These are phyloP conservation scores for Kluyveromyces marxianus DNA, from an alignment of 1,139 yeast genomes.

Conservation along the genomic window DNA sequence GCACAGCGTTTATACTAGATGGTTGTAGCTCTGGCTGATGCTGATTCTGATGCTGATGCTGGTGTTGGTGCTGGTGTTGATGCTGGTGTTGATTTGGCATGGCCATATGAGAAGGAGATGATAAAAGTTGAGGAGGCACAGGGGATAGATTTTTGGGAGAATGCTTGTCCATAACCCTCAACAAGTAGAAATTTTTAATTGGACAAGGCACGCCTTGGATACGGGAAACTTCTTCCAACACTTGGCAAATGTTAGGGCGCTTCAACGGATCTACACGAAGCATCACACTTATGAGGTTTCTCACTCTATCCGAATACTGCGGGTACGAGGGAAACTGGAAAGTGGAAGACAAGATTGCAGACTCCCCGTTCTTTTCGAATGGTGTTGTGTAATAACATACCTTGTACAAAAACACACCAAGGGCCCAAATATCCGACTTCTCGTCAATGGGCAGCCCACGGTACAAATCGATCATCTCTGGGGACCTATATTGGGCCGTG, in stretches of 20 bases:
- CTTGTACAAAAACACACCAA: constrained; percentile 71
- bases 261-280: constrained; percentile 61
- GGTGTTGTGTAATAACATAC: constrained; percentile 77
- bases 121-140: background rate
- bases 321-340: constrained; percentile 51
- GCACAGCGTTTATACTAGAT: background rate
- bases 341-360: constrained; percentile 61
- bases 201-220: constrained; percentile 52
- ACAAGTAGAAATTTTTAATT: constrained; percentile 30
- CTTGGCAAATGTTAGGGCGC: constrained; percentile 65
- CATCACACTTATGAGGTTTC: constrained; percentile 53
- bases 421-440: constrained; percentile 77
- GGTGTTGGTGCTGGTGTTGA: background rate
- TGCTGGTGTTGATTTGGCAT: background rate
- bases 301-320: constrained; percentile 42
- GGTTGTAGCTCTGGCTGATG: background rate
- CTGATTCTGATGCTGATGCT: background rate
- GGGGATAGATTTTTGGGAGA: background rate
- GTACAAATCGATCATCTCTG: constrained; percentile 73
- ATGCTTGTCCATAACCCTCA: constrained; percentile 17
- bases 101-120: background rate
- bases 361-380: constrained; percentile 65
- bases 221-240: constrained; percentile 56
- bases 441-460: constrained; percentile 64
- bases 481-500: constrained; percentile 76